Base-by-base conservation (phyloP, 768 basidiomycete genomes). In the Leucocoprinus birnbaumii region DNA sequence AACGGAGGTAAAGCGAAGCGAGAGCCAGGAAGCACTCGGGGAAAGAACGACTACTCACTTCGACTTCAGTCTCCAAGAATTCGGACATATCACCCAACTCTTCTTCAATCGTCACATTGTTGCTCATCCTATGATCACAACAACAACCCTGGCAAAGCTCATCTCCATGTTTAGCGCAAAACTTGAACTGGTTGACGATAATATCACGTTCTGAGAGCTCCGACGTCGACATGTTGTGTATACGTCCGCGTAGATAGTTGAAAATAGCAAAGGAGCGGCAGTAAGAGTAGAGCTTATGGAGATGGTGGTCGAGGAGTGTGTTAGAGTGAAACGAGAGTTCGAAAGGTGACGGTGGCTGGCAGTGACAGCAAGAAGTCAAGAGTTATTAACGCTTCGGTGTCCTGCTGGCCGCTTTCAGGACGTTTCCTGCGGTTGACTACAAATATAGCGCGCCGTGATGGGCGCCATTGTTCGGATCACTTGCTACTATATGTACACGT, bases 81-180 rank as follows among this genome's bases (percentile, higher is more conserved):
- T 62, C 58, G 14, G 52, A 52, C 35, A 63, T 51, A 6, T 64
- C 61, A 9, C 57, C 56, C 21, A 69, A 37, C 24, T 68, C 58
- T 19, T 68, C 63, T 21, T 67, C 61, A 41, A 71, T 65, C n/a
- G 53, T 59, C 27, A 61, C 55, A 58, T 71, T 71, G 56, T 73
- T 73, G 31, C 59, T 59, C 57, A 68, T 59, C 19, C 70, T 65
- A 55, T 71, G 66, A 57, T 72, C 72, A 48, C 63, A 68, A 51
- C 37, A 64, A 53, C 72, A 73, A 22, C 13, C 31, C 41, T 63
- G 58, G 43, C 71, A 73, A 37, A 60, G 59, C 55, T 73, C 71
- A 18, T 62, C 62, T 26, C 72, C 71, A 42, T 73, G 72, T 21
- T 61, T 62, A 2, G 53, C 44, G 47, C 71, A 73, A 60, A 72